Evolutionary conservation across 257 asterid species (phyloP).

Genomic region (Nicotiana tomentosiformis): DNA sequence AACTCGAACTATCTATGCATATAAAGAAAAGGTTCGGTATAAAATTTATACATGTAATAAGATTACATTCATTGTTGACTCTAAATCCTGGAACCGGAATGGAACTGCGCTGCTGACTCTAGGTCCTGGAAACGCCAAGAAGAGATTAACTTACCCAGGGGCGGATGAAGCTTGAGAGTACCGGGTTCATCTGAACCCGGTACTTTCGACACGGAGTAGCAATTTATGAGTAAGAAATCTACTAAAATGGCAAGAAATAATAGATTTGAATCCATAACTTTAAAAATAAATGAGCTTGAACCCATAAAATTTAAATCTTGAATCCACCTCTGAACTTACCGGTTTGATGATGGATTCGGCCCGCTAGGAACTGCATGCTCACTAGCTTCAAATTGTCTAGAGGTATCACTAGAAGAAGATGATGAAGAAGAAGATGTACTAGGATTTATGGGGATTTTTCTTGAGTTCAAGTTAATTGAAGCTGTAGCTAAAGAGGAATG

Average conservation of each 20-base stretch:
- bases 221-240: too few species aligned
- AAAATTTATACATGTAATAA: not conserved
- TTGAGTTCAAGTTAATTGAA: not conserved
- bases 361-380: conserved; percentile 86
- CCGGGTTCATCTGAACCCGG: too few species aligned
- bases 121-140: not conserved
- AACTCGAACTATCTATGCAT: not conserved
- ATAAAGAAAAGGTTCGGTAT: not conserved
- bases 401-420: not conserved
- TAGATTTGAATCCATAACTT: too few species aligned
- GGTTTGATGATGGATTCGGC: conserved; percentile 71
- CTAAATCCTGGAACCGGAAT: not conserved
- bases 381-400: conserved; percentile 42
- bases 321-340: conserved; percentile 12
- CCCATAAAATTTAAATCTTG: too few species aligned
- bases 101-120: not conserved
- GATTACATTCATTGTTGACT: not conserved
- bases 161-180: too few species aligned
- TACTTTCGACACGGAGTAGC: too few species aligned
- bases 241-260: too few species aligned
- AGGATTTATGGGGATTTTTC: not conserved
- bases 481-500: not conserved
- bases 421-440: not conserved
- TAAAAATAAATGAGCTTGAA: too few species aligned
- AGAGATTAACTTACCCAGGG: too few species aligned